A percentile compares a stretch with the other conserved stretches of the same genome.
phyloP scores from a whole-genome alignment of 2,329 filamentous ascomycete species.

The Pseudogymnoascus sp. region DNA sequence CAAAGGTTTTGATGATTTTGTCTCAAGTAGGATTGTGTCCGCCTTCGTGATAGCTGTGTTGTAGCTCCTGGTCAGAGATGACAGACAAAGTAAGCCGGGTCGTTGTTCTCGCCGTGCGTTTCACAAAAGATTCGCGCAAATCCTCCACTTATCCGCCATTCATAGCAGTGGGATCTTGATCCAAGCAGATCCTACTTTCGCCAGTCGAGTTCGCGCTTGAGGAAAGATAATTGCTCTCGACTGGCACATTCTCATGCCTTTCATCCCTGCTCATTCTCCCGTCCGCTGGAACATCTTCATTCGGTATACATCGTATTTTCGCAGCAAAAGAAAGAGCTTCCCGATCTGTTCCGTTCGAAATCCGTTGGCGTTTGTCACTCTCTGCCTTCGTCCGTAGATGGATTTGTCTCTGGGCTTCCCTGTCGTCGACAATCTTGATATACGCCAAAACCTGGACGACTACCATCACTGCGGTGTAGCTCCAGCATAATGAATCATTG shows the following conservation, averaged over 20 bases:
- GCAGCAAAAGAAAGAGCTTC: constrained; percentile 6
- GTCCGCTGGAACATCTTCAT: not conserved
- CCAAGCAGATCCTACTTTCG: not conserved
- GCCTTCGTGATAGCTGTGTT: not conserved
- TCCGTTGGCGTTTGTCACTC: constrained; percentile 13
- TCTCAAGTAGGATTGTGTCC: not conserved
- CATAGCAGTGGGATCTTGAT: not conserved
- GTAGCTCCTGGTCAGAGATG: not conserved
- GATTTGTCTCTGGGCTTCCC: constrained; percentile 20
- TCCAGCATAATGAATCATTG: constrained; percentile 32
- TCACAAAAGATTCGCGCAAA: not conserved
- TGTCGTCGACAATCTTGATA: constrained; percentile 25
- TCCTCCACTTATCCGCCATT: not conserved
- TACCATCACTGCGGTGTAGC: constrained; percentile 33
- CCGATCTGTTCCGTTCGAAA: not conserved
- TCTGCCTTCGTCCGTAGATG: constrained; percentile 18
- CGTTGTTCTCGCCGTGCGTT: not conserved
- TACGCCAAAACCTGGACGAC: constrained; percentile 30
- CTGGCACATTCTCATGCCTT: not conserved
- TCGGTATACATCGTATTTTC: not conserved
- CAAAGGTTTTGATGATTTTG: not conserved
- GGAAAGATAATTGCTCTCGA: not conserved
- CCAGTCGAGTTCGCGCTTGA: not conserved
- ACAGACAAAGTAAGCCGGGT: not conserved
- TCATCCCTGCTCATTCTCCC: not conserved